A percentile compares a stretch with the other conserved stretches of the same genome.
These are phyloP conservation scores for Posidonia australis DNA, from an alignment of 106 monocot genomes.

Conservation along the genomic window DNA sequence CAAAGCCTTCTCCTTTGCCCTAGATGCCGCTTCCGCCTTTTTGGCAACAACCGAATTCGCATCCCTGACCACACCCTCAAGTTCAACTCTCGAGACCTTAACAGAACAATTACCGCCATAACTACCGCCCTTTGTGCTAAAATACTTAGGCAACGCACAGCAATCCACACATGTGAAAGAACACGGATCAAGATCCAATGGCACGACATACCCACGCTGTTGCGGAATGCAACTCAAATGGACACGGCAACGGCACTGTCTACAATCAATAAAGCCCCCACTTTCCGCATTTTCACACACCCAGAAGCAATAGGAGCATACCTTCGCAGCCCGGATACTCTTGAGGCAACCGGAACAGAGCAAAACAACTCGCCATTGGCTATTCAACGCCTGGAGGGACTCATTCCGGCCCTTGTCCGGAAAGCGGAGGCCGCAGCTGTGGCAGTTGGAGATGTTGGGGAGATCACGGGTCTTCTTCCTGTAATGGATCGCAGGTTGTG, in stretches of 20 bases:
- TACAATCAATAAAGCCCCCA: conserved; percentile 19
- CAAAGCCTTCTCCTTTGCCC: conserved; percentile 20
- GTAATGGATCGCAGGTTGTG: background rate
- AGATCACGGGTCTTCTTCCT: conserved; percentile 16
- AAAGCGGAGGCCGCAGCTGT: conserved; percentile 26
- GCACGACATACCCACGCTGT: conserved; percentile 28
- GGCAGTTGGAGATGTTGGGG: conserved; percentile 33
- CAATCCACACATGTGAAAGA: conserved; percentile 54
- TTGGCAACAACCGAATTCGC: conserved; percentile 6
- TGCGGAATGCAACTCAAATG: conserved; percentile 38
- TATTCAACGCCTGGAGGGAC: conserved; percentile 19
- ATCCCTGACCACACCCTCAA: conserved; percentile 16
- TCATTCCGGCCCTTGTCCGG: conserved; percentile 15
- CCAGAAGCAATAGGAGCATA: conserved; percentile 67
- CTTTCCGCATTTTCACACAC: background rate
- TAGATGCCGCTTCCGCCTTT: conserved; percentile 12
- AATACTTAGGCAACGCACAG: conserved; percentile 26
- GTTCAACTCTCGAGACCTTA: conserved; percentile 3
- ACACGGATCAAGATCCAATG: conserved; percentile 14
- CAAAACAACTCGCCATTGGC: conserved; percentile 56
- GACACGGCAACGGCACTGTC: conserved; percentile 39
- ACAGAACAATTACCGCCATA: background rate
- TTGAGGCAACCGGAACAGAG: conserved; percentile 44
- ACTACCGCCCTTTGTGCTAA: background rate
- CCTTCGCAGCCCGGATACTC: conserved; percentile 18